Evolutionary conservation across 371 early-diverging fungal species (phyloP).

Genomic region (Catenaria anguillulae): DNA sequence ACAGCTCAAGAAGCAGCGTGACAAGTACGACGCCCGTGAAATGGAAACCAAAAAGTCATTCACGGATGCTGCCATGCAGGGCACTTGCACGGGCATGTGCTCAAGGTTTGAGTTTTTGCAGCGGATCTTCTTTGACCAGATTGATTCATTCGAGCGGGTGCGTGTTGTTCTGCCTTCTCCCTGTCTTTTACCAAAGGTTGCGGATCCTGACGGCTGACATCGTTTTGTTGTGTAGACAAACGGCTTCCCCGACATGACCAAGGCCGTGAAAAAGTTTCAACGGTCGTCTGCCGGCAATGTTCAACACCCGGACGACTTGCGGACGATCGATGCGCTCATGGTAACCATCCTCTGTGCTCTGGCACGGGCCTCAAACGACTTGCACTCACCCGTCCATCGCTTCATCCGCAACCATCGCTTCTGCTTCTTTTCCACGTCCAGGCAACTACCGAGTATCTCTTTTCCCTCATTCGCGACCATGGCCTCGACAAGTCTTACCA

Average conservation of each 20-base stretch:
- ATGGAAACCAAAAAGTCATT: background rate
- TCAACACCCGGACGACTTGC: background rate
- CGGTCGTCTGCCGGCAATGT: background rate
- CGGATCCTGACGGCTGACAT: background rate
- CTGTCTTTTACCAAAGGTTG: background rate
- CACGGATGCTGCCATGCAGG: background rate
- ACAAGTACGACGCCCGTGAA: background rate
- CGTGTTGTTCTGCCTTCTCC: background rate
- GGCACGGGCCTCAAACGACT: too few species aligned
- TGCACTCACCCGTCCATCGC: too few species aligned
- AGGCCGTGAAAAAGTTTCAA: background rate
- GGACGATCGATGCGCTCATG: background rate
- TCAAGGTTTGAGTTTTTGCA: background rate
- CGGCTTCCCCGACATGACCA: background rate
- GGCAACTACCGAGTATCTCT: too few species aligned
- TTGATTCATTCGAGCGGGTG: background rate
- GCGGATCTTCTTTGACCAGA: background rate
- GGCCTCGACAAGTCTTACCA: background rate
- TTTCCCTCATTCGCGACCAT: background rate
- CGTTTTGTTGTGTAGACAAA: background rate
- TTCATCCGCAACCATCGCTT: background rate
- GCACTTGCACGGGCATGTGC: background rate
- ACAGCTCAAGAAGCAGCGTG: background rate
- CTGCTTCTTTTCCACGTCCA: too few species aligned
- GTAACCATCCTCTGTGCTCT: too few species aligned